Conservation (phyloP, 2,329 filamentous ascomycete genomes). For the Epichloe sylvatica region DNA sequence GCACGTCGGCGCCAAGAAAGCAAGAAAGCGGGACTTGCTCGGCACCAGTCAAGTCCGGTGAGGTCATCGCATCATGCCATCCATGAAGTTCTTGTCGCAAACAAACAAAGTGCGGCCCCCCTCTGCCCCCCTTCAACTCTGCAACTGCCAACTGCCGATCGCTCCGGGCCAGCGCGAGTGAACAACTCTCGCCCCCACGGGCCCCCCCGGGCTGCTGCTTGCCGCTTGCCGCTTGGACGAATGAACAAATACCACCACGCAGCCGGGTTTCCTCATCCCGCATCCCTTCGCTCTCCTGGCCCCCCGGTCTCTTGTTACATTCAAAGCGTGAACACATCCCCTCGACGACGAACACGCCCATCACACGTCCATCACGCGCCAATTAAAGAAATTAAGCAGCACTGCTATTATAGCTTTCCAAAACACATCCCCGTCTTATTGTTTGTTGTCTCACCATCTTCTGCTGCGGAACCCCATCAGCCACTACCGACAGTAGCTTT, state of each 20-base stretch:
- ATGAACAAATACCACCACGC: neutral
- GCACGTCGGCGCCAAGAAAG: neutral
- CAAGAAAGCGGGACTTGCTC: neutral
- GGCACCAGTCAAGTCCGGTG: constrained; percentile 4
- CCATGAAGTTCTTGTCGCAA: neutral
- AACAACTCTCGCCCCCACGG: too few relatives aligned
- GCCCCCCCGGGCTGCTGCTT: too few relatives aligned
- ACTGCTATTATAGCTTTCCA: neutral
- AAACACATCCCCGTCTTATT: neutral
- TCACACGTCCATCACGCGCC: too few relatives aligned
- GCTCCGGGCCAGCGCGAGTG: neutral
- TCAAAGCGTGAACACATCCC: too few relatives aligned
- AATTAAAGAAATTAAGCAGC: neutral
- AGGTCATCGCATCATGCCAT: constrained; percentile 6
- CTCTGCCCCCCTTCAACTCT: too few relatives aligned
- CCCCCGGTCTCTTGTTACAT: too few relatives aligned
- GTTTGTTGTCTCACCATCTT: neutral
- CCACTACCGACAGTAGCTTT: neutral
- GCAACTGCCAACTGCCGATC: constrained; percentile 4
- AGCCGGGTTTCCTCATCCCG: too few relatives aligned
- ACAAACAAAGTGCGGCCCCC: neutral
- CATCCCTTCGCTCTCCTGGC: too few relatives aligned
- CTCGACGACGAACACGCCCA: too few relatives aligned
- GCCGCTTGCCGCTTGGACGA: neutral
- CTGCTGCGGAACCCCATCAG: neutral